A percentile compares a stretch with the other conserved stretches of the same genome.
Conservation (phyloP, 2,329 filamentous ascomycete genomes). For the Paraphaeosphaeria sporulosa region DNA sequence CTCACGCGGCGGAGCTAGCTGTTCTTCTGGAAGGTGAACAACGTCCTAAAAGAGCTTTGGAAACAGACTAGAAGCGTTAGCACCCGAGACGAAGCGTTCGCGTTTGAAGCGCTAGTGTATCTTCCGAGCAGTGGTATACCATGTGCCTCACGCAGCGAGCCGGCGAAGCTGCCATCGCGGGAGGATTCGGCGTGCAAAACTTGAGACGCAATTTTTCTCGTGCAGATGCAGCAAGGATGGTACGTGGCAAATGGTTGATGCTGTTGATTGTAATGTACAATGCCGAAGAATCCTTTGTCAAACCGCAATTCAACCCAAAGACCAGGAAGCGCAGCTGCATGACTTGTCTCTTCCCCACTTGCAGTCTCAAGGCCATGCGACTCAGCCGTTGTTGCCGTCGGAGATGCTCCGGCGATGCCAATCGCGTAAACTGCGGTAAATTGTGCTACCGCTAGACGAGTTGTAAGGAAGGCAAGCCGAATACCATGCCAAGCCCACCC, state of each 20-base stretch:
- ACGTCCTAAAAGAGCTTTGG: not conserved
- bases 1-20: not conserved
- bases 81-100: not conserved
- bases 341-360: not conserved
- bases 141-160: not conserved
- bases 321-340: not conserved
- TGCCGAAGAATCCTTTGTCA: not conserved
- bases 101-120: not conserved
- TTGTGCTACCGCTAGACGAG: constrained; percentile 3
- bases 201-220: not conserved
- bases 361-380: not conserved
- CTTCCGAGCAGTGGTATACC: not conserved
- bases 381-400: not conserved
- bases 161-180: not conserved
- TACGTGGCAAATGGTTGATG: not conserved
- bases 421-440: not conserved
- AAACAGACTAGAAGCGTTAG: constrained; percentile 5
- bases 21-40: not conserved
- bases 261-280: not conserved
- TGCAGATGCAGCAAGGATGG: not conserved
- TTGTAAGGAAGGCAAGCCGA: constrained; percentile 6
- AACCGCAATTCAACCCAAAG: not conserved
- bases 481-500: not conserved
- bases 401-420: constrained; percentile 2
- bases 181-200: not conserved